phyloP scores from a whole-genome alignment of 1,284 basidiomycete genomes.

The Stereum hirsutum region DNA sequence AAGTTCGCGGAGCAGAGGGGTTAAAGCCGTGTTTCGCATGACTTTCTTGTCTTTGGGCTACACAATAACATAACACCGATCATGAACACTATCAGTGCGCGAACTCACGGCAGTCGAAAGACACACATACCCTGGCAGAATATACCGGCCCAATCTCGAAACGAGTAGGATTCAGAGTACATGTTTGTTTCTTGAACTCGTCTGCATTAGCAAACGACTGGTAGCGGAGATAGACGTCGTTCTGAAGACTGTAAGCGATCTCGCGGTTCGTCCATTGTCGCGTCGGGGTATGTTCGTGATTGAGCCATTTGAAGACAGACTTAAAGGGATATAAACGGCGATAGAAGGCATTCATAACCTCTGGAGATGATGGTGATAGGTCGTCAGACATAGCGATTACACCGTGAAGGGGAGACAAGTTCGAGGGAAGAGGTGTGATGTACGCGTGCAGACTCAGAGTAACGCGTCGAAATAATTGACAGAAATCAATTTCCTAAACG shows the following conservation, averaged over 20 bases:
- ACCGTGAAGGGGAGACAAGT: neutral
- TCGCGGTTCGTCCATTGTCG: slow-evolving; percentile 88
- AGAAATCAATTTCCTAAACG: neutral
- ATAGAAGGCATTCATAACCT: slow-evolving; percentile 83
- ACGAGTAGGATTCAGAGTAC: slow-evolving; percentile 76
- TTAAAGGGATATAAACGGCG: slow-evolving; percentile 91
- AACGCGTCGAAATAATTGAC: neutral
- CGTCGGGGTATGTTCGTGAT: slow-evolving; percentile 74
- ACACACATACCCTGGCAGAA: slow-evolving; percentile 61
- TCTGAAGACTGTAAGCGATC: slow-evolving; percentile 92
- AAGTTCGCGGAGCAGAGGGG: slow-evolving; percentile 81
- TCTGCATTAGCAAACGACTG: slow-evolving; percentile 83
- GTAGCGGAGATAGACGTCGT: slow-evolving; percentile 93
- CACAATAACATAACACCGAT: neutral
- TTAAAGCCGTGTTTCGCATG: slow-evolving; percentile 66
- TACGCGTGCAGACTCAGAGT: too few species aligned
- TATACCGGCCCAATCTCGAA: slow-evolving; percentile 98
- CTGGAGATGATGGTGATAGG: slow-evolving; percentile 17
- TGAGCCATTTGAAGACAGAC: slow-evolving; percentile 91
- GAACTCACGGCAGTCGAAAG: slow-evolving; percentile 1
- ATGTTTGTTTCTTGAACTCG: slow-evolving; percentile 89
- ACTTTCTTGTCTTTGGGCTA: slow-evolving; percentile 91
- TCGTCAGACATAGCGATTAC: slow-evolving; percentile 12
- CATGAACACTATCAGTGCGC: neutral
- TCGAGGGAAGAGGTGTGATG: neutral